Percentiles rank a stretch among this genome's conserved stretches.
Conservation (phyloP, 495 filamentous ascomycete species). For the Trichoderma asperelloides region DNA sequence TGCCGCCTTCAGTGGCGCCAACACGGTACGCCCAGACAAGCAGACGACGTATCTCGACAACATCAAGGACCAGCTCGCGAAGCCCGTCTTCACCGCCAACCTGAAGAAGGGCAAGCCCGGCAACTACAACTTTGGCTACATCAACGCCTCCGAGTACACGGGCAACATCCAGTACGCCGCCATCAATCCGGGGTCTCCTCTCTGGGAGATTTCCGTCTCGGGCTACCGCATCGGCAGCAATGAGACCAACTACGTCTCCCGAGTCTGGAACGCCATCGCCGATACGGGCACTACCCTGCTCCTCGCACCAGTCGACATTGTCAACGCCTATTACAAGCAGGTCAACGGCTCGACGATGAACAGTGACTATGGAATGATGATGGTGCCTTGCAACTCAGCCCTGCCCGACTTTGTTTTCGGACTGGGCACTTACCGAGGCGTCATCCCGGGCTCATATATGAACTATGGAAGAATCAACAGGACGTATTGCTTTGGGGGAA, state of each 20-base stretch:
- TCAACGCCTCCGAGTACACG: constrained; percentile 52
- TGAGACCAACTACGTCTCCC: constrained; percentile 19
- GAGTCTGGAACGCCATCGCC: constrained; percentile 38
- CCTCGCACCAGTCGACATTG: constrained; percentile 43
- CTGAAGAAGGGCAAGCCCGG: constrained; percentile 49
- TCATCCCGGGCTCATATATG: constrained; percentile 41
- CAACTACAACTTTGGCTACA: constrained; percentile 63
- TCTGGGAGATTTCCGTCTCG: constrained; percentile 57
- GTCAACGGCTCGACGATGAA: constrained; percentile 39
- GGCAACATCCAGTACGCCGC: constrained; percentile 52
- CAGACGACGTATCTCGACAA: constrained; percentile 83
- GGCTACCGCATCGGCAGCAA: constrained; percentile 50
- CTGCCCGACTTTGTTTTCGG: constrained; percentile 56
- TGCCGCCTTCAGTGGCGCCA: constrained; percentile 51
- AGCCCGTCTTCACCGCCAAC: constrained; percentile 77
- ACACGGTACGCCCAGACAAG: constrained; percentile 67
- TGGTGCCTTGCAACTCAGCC: constrained; percentile 53
- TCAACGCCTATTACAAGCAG: constrained; percentile 50
- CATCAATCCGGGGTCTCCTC: constrained; percentile 51
- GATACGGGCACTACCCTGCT: constrained; percentile 62
- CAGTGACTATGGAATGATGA: constrained; percentile 49
- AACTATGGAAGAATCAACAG: constrained; percentile 36
- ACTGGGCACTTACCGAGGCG: constrained; percentile 38
- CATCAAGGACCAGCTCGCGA: constrained; percentile 82
- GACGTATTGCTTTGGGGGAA: constrained; percentile 45